phyloP scores from a whole-genome alignment of 2,329 filamentous ascomycete species.

The Sarocladium oryzae region DNA sequence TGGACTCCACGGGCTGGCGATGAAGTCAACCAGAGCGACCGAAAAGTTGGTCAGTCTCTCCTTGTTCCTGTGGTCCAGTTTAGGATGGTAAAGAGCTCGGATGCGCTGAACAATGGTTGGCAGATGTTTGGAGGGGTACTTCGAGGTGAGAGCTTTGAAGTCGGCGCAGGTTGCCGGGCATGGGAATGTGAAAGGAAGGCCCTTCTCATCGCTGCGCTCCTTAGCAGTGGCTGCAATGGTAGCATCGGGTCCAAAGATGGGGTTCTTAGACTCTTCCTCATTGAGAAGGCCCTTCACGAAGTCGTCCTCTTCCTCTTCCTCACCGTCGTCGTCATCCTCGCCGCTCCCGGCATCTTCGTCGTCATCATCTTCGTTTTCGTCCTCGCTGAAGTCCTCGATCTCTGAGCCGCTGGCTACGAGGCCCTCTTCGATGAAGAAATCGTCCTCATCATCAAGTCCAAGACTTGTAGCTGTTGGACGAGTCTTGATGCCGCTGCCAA shows the following conservation, averaged over 20 bases:
- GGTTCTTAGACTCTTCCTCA: slow-evolving; percentile 48
- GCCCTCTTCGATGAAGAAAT: slow-evolving; percentile 86
- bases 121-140: slow-evolving; percentile 57
- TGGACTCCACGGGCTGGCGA: slow-evolving; percentile 35
- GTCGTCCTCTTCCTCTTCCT: slow-evolving; percentile 54
- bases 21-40: slow-evolving; percentile 56
- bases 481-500: slow-evolving; percentile 52
- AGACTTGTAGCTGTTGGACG: slow-evolving; percentile 54
- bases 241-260: slow-evolving; percentile 42
- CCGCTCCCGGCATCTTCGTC: slow-evolving; percentile 28
- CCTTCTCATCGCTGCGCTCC: slow-evolving; percentile 40
- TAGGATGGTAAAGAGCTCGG: slow-evolving; percentile 85
- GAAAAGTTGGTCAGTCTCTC: slow-evolving; percentile 67
- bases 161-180: slow-evolving; percentile 77
- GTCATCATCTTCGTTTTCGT: slow-evolving; percentile 45
- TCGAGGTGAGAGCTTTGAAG: slow-evolving; percentile 59
- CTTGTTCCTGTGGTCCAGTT: slow-evolving; percentile 80
- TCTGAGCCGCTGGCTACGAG: slow-evolving; percentile 77
- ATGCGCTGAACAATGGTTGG: slow-evolving; percentile 83
- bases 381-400: slow-evolving; percentile 43
- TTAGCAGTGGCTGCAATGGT: slow-evolving; percentile 29
- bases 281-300: slow-evolving; percentile 64
- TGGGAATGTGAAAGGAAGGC: slow-evolving; percentile 75
- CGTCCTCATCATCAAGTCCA: slow-evolving; percentile 86
- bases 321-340: slow-evolving; percentile 25